Base-by-base conservation (phyloP, 768 basidiomycete genomes). In the Suillus spraguei region DNA sequence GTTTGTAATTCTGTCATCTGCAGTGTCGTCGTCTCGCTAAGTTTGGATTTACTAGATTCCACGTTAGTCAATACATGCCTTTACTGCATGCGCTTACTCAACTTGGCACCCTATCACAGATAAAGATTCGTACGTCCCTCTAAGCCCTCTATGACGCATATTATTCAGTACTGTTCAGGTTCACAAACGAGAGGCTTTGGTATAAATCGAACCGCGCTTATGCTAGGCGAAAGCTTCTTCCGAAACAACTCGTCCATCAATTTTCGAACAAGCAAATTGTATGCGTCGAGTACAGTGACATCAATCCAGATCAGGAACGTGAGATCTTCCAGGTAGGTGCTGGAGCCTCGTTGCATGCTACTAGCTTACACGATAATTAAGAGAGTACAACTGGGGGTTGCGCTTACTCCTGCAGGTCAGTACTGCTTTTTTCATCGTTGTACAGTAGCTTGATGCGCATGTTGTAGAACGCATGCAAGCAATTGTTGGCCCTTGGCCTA, bases 251-350 rank as follows among this genome's bases (percentile, higher is more conserved):
- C 56, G 73, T 67, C 46, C 76, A 71, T 4, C 69, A 74, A 50
- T 85, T 83, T 65, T 61, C 75, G 42, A 77, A 79, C 59, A 83
- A 80, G 64, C 80, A 82, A 61, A 78, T 86, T 16, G 78, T 79
- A 11, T 85, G 82, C 62, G 79, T 84, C 1, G 87, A 87, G 68
- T 88, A 88, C 65, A 72, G 75, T 3, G 77, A 78, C 20, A 69
- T 89, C 47, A 77, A 73, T 0, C 71, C 71, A 8, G 80, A 85
- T 58, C 82, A 85, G 68, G 91, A 90, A 66, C 81, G 88, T 35
- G 89, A 89, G 68, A 85, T 89, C 32, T 92, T 89, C 65, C 81
- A 85, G 77, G 85, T 79, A 65, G 47, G 77, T 64, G 60, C 13
- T 33, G 44, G 22, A 14, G 50, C 58, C 33, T 20, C 16, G 42